Base-by-base conservation (phyloP, 148 eudicot genomes). In the Silene uniflora region DNA sequence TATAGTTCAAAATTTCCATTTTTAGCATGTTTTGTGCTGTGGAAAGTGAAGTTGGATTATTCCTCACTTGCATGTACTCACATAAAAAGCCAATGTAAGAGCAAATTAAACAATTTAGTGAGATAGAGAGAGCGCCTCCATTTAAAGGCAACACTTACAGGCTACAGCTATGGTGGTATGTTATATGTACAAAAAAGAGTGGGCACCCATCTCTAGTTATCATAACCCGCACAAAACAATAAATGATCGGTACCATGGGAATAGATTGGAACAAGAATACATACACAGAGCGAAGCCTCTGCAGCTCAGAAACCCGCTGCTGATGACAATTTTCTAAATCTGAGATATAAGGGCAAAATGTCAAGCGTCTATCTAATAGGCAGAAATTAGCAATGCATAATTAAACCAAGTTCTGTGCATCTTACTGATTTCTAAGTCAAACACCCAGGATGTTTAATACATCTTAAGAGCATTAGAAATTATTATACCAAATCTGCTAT, bases 201-300 rank as follows among this genome's bases (percentile, higher is more conserved):
- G 7, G 10, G 35, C 24, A 66, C 61, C 21, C 14, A 42, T 3
- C 10, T 60, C 27, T 29, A 21, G 49, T n/a, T 58, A 67, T 23
- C 77, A 62, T 56, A 54, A 52, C 63, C 71, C 47, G 42, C 14
- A 39, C 23, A 24, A 67, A 68, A 61, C 19, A 52, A 14, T 24
- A 73, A 21, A 62, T 66, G 13, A 18, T 10, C 2, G 7, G 35
- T 72, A 21, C 71, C 24, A 73, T 4, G 17, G 62, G 59, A 74
- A 69, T 42, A 17, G 29, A 67, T 60, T 6, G 49, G 62, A 21
- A 24, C 11, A 66, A 66, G 24, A 62, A 39, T 10, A 81, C 97
- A 73, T 94, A 95, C 98, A 95, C 89, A 58, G 97, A 95, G 44
- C 98, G 96, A 80, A 95, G 91, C 78, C 97, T 83, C 86, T 95